These are phyloP conservation scores for Ceriops zippeliana DNA, from an alignment of 345 rosid genomes.

Conservation along the genomic window DNA sequence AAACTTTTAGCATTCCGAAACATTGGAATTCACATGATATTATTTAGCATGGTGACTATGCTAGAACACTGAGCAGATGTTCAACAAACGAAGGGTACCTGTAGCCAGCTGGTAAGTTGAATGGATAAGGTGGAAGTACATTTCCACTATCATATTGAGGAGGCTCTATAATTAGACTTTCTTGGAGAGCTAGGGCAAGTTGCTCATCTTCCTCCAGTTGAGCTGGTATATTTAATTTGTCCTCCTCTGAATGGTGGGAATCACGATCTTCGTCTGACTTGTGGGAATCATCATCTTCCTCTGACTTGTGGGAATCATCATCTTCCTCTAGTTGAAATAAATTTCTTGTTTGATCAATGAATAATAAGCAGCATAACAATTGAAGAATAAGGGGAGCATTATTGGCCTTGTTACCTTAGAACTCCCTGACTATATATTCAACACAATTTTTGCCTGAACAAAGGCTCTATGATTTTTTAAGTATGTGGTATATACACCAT, in stretches of 20 bases:
- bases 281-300: slow-evolving; percentile 37
- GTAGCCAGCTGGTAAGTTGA: slow-evolving; percentile 48
- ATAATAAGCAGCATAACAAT: background rate
- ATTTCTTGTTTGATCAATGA: background rate
- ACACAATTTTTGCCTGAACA: no score
- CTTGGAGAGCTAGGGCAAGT: slow-evolving; percentile 87
- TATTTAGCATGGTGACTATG: background rate
- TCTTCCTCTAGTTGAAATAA: slow-evolving; percentile 22
- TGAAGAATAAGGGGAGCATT: background rate
- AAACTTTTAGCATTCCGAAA: background rate
- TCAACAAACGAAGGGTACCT: slow-evolving; percentile 45
- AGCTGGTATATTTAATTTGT: slow-evolving; percentile 39
- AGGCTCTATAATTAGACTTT: slow-evolving; percentile 58
- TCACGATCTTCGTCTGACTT: slow-evolving; percentile 37
- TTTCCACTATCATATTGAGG: slow-evolving; percentile 46
- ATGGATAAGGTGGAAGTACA: slow-evolving; percentile 50
- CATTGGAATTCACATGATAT: background rate
- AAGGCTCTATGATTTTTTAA: no score
- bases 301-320: slow-evolving; percentile 38
- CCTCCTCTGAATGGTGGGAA: slow-evolving; percentile 37
- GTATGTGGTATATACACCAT: no score
- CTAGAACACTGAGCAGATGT: background rate
- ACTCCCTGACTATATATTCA: no score
- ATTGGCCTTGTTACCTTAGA: background rate
- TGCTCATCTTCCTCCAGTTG: slow-evolving; percentile 89